Evolutionary conservation across 129 eudicot species (phyloP).

Genomic region (Deinandra increscens): DNA sequence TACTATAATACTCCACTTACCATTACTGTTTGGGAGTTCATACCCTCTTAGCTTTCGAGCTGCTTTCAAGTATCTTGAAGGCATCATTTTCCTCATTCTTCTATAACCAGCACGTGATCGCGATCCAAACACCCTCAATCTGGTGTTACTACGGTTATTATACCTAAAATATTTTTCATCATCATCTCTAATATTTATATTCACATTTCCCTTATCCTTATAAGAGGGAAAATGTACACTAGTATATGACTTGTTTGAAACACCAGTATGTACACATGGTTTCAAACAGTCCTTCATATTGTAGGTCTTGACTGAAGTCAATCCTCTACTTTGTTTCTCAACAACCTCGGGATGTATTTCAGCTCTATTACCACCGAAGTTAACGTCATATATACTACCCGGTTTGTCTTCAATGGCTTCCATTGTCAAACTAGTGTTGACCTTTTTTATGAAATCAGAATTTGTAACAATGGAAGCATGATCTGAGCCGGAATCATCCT

Average conservation of each 20-base stretch:
- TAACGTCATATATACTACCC: conserved; percentile 34
- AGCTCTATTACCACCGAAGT: conserved; percentile 29
- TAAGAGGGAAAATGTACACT: conserved; percentile 61
- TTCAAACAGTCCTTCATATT: conserved; percentile 37
- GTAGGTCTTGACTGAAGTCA: conserved; percentile 36
- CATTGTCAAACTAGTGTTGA: conserved; percentile 27
- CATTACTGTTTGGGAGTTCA: conserved; percentile 34
- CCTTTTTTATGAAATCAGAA: conserved; percentile 44
- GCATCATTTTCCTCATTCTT: conserved; percentile 68
- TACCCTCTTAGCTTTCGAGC: conserved; percentile 59
- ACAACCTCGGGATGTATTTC: conserved; percentile 30
- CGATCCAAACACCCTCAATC: conserved; percentile 55
- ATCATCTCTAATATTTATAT: conserved; percentile 76
- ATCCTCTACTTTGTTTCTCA: conserved; percentile 37
- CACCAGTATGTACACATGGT: conserved; percentile 46
- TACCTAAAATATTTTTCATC: conserved; percentile 77
- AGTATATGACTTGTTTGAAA: conserved; percentile 50
- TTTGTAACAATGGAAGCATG: conserved; percentile 41
- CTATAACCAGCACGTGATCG: conserved; percentile 59
- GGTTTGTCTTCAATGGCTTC: conserved; percentile 30
- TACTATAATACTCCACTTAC: conserved; percentile 47
- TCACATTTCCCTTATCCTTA: conserved; percentile 64
- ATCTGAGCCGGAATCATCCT: conserved; percentile 44
- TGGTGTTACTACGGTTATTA: conserved; percentile 46
- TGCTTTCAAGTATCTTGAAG: conserved; percentile 73